Evolutionary conservation across 169 alveolate species (phyloP).

Genomic region (Babesia ovata): DNA sequence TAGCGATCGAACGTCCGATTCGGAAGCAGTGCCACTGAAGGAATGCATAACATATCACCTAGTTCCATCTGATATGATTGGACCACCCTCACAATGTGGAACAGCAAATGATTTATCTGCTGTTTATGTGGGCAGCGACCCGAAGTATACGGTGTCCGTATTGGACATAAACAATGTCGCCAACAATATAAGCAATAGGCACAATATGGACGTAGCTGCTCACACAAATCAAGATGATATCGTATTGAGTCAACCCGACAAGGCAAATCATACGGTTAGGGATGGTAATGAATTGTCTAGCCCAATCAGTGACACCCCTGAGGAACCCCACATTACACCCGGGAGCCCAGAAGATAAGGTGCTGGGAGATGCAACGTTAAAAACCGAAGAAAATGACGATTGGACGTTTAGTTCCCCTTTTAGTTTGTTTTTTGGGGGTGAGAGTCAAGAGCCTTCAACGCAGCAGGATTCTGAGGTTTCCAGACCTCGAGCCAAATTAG

Average conservation of each 20-base stretch:
- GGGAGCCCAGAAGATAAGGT: not conserved
- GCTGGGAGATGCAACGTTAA: not conserved
- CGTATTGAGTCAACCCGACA: too few species aligned
- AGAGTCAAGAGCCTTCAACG: not conserved
- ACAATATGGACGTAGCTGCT: too few species aligned
- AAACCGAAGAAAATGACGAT: not conserved
- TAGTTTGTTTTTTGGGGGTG: constrained; percentile 8
- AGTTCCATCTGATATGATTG: too few species aligned
- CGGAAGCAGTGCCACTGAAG: too few species aligned
- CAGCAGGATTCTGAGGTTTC: too few species aligned
- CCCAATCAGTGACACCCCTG: not conserved
- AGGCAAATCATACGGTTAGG: not conserved
- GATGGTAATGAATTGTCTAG: not conserved
- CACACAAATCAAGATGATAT: too few species aligned
- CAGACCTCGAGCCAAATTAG: not conserved
- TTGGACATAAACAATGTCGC: constrained; percentile 22
- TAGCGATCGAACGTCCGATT: too few species aligned
- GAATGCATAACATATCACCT: too few species aligned
- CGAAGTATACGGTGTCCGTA: constrained; percentile 18
- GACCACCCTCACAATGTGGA: not conserved
- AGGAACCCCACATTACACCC: not conserved
- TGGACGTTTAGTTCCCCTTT: not conserved
- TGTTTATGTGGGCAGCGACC: constrained; percentile 27
- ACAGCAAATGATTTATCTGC: not conserved
- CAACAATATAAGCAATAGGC: too few species aligned